phyloP scores from a whole-genome alignment of 2,329 filamentous ascomycete species.

The Fusarium poae region DNA sequence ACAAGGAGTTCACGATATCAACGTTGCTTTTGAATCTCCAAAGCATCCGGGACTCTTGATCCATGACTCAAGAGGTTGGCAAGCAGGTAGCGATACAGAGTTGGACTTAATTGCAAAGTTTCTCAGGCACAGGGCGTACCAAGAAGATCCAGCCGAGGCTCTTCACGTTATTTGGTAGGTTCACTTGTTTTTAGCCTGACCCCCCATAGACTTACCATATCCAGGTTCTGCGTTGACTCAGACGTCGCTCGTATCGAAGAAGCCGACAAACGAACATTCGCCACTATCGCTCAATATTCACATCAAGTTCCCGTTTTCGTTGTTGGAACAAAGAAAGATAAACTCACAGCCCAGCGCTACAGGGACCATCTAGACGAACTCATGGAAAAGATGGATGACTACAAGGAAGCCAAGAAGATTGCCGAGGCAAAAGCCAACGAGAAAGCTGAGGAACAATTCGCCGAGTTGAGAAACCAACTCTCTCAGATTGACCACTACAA shows the following conservation, averaged over 20 bases:
- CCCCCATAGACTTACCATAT: fast-evolving
- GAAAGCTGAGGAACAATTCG: constrained; percentile 43
- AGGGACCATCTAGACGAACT: constrained; percentile 40
- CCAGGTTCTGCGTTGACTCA: constrained; percentile 46
- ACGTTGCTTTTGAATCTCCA: constrained; percentile 46
- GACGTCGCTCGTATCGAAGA: constrained; percentile 47
- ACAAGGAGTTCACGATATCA: constrained; percentile 47
- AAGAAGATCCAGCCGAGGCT: constrained; percentile 45
- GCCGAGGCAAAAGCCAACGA: constrained; percentile 42
- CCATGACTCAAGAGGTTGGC: constrained; percentile 47
- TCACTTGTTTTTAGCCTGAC: fast-evolving
- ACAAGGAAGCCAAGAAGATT: constrained; percentile 43
- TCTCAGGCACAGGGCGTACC: constrained; percentile 44
- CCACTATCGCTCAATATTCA: constrained; percentile 46
- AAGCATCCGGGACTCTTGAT: constrained; percentile 45
- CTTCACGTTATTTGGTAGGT: constrained; percentile 46
- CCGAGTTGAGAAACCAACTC: constrained; percentile 41
- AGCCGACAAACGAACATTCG: constrained; percentile 47
- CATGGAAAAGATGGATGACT: constrained; percentile 46
- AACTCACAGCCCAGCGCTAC: constrained; percentile 42
- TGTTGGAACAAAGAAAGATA: constrained; percentile 47
- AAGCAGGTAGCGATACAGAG: constrained; percentile 44
- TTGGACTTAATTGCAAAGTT: constrained; percentile 48
- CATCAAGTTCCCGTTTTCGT: constrained; percentile 47
- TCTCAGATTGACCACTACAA: constrained; percentile 49